Evolutionary conservation across 768 basidiomycete genomes (phyloP).

Genomic region (Dentipellis sp.): DNA sequence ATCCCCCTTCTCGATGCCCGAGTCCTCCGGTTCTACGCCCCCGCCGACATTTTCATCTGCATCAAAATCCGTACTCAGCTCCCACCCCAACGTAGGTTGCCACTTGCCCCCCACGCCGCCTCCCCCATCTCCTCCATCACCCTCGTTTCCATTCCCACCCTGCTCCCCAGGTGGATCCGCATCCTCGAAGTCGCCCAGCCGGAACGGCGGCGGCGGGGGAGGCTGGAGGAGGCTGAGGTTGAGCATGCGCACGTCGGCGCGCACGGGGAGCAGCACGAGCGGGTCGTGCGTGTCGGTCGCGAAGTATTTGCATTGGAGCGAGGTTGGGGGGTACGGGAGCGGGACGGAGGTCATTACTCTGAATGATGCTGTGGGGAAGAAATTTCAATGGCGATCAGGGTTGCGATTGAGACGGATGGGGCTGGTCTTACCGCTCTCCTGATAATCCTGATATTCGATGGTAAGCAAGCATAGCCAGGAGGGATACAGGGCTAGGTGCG

Average conservation of each 20-base stretch:
- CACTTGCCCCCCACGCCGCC: too few relatives aligned
- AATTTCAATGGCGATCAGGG: not conserved
- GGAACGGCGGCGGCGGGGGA: constrained; percentile 33
- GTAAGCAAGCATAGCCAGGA: not conserved
- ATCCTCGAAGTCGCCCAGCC: constrained; percentile 15
- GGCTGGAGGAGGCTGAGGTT: constrained; percentile 39
- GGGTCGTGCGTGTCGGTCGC: constrained; percentile 35
- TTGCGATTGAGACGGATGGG: not conserved
- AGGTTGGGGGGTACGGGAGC: constrained; percentile 28
- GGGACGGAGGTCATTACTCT: constrained; percentile 43
- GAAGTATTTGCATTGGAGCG: constrained; percentile 35
- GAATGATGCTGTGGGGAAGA: constrained; percentile 44
- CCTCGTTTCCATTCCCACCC: not conserved
- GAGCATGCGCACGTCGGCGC: constrained; percentile 31
- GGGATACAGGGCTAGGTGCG: not conserved
- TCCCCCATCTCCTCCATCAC: not conserved
- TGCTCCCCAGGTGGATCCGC: too few relatives aligned
- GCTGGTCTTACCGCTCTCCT: constrained; percentile 53
- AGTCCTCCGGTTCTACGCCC: not conserved
- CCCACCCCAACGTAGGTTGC: too few relatives aligned
- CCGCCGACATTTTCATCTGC: too few relatives aligned
- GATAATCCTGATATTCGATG: constrained; percentile 47
- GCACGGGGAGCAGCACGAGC: constrained; percentile 37
- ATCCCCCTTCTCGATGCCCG: not conserved
- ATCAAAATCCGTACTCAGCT: too few relatives aligned